Percentiles rank a stretch among this genome's conserved stretches.
Conservation (phyloP, 352 stramenopile genomes). For the Pelagophyceae sp. region DNA sequence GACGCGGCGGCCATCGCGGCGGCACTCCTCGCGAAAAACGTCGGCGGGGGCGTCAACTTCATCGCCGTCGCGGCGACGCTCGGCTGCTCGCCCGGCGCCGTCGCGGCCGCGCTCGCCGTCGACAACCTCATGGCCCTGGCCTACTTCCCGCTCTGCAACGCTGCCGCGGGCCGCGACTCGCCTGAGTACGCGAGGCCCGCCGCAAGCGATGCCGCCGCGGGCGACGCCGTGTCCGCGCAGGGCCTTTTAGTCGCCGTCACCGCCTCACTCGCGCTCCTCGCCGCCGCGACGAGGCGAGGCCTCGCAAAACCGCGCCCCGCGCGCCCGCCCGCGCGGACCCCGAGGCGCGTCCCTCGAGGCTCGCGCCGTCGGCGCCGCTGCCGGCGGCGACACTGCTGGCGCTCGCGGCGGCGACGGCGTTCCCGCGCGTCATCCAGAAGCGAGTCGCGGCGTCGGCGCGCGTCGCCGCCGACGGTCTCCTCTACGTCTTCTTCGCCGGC, state of each 20-base stretch:
- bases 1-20: conserved; percentile 46
- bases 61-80: conserved; percentile 45
- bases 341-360: too few species aligned
- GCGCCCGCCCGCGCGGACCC: too few species aligned
- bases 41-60: conserved; percentile 58
- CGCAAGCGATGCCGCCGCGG: too few species aligned
- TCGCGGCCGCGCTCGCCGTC: conserved; percentile 50
- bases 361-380: not conserved
- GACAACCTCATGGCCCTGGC: conserved; percentile 57
- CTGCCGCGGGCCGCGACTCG: not conserved
- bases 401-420: not conserved
- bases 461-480: conserved; percentile 37
- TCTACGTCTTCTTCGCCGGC: conserved; percentile 58
- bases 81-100: conserved; percentile 36
- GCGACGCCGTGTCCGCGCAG: too few species aligned
- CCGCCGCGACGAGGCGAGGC: too few species aligned
- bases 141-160: conserved; percentile 44
- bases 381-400: not conserved
- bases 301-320: too few species aligned
- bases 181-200: too few species aligned
- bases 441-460: conserved; percentile 23
- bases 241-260: not conserved
- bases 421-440: not conserved
- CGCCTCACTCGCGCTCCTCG: not conserved
- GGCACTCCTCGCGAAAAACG: conserved; percentile 53